Percentiles rank a stretch among this genome's conserved stretches.
Evolutionary conservation across 2,329 filamentous ascomycete genomes (phyloP).

Genomic region (Fusarium buxicola): DNA sequence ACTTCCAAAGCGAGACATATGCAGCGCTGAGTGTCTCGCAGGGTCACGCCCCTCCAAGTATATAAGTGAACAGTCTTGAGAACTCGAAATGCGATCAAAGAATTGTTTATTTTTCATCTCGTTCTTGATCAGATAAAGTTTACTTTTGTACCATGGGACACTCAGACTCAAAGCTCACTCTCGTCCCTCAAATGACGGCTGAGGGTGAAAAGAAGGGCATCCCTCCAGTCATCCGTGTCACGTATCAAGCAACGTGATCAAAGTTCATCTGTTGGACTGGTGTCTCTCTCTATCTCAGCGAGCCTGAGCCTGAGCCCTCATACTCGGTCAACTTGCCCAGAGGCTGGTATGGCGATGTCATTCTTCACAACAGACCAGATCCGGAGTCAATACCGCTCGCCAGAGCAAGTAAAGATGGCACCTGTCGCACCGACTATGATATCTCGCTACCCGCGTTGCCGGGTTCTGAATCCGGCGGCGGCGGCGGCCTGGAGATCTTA

Average conservation of each 20-base stretch:
- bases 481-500: slow-evolving; percentile 25
- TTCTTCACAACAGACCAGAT: slow-evolving; percentile 32
- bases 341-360: slow-evolving; percentile 31
- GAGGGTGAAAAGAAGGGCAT: slow-evolving; percentile 12
- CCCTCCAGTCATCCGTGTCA: slow-evolving; percentile 23
- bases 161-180: slow-evolving; percentile 30
- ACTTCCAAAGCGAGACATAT: too few relatives aligned
- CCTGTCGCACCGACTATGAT: slow-evolving; percentile 19
- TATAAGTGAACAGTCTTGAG: too few relatives aligned
- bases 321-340: slow-evolving; percentile 25
- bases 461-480: background rate
- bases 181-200: slow-evolving; percentile 13
- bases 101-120: too few relatives aligned
- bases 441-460: slow-evolving; percentile 26
- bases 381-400: slow-evolving; percentile 18
- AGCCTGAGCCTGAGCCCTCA: slow-evolving; percentile 24
- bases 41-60: too few relatives aligned
- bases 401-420: slow-evolving; percentile 3
- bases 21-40: too few relatives aligned
- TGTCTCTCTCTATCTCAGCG: slow-evolving; percentile 19
- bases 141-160: slow-evolving; percentile 30
- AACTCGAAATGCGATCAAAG: too few relatives aligned
- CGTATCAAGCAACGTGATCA: slow-evolving; percentile 26
- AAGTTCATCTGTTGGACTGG: slow-evolving; percentile 10
- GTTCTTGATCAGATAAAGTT: too few relatives aligned